Evolutionary conservation across 306 rosid species (phyloP), one percentile per base, ranked within the genome.

Genomic region (Dryas drummondii): DNA sequence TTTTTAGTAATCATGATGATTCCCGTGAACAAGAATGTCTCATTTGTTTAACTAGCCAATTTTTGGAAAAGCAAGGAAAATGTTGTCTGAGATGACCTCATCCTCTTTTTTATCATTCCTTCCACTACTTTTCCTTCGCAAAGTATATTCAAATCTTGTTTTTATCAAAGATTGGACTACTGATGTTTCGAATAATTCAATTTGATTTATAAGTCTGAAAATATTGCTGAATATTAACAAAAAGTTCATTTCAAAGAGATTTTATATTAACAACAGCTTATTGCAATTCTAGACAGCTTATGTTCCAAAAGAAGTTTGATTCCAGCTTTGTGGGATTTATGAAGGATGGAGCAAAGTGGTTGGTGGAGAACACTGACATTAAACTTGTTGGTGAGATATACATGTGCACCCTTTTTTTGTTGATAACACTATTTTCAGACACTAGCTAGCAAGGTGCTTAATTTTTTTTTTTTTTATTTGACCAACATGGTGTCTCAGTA

Each of bases 261-360:
- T 17, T 45, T 53, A 74, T 74, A 57, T 66, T 73, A 72, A 56
- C 86, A 79, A 60, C 57, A 74, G 48, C 58, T 59, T 70, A 19
- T 78, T 84, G 53, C 60, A 72, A 47, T 87, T 61, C 84, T 86
- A 91, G 98, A 84, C 83, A 79, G 79, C 96, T 93, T 6, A 93
- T 93, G 98, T 93, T 83, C 77, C 74, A 82, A 75, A 91, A 89
- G 86, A 89, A 87, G 71, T 86, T 72, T 9, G 97, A 89, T 75
- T 0, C 84, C 70, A 91, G 93, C 82, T 93, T 87, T 67, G 88
- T 86, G 65, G 98, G 90, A 76, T 93, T 93, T 81, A 81, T 83
- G 50, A 86, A 15, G 79, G 98, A 93, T 74, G 98, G 98, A 70
- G 97, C 98, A 47, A 81, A 84, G 54, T 93, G 98, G 98, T 87